Conservation (phyloP, 1,284 basidiomycete genomes). For the Thecaphora thlaspeos region DNA sequence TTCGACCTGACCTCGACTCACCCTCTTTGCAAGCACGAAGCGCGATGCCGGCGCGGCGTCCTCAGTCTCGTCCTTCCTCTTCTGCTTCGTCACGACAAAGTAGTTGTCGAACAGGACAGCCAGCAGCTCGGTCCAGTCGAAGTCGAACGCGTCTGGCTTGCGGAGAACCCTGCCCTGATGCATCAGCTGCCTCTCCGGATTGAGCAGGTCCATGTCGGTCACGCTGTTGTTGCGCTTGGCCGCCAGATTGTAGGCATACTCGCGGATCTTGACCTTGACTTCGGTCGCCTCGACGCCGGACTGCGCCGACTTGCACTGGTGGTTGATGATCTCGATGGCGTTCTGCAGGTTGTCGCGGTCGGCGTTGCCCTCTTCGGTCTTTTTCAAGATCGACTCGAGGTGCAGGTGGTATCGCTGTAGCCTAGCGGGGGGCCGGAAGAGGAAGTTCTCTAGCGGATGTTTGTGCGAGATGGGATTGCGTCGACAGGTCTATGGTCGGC, state of each 20-base stretch:
- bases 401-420: constrained; percentile 85
- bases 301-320: constrained; percentile 52
- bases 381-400: constrained; percentile 74
- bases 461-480: constrained; percentile 71
- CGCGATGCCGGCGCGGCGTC: constrained; percentile 13
- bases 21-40: constrained; percentile 43
- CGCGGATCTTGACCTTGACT: constrained; percentile 49
- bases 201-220: constrained; percentile 47
- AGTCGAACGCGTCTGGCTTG: constrained; percentile 52
- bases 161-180: constrained; percentile 47
- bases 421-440: constrained; percentile 82
- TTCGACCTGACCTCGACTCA: background rate
- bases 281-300: constrained; percentile 48
- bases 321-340: constrained; percentile 51
- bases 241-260: constrained; percentile 43
- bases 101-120: constrained; percentile 56
- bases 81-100: constrained; percentile 50
- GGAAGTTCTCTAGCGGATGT: constrained; percentile 82
- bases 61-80: constrained; percentile 21
- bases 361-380: constrained; percentile 43
- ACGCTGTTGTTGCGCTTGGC: constrained; percentile 43
- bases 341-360: constrained; percentile 42
- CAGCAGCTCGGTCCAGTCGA: constrained; percentile 53
- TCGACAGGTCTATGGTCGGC: constrained; percentile 57
- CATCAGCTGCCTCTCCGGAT: constrained; percentile 47